Percentiles rank a stretch among this genome's conserved stretches.
Conservation (phyloP, 75 land plant species). For the Azolla pinnata region DNA sequence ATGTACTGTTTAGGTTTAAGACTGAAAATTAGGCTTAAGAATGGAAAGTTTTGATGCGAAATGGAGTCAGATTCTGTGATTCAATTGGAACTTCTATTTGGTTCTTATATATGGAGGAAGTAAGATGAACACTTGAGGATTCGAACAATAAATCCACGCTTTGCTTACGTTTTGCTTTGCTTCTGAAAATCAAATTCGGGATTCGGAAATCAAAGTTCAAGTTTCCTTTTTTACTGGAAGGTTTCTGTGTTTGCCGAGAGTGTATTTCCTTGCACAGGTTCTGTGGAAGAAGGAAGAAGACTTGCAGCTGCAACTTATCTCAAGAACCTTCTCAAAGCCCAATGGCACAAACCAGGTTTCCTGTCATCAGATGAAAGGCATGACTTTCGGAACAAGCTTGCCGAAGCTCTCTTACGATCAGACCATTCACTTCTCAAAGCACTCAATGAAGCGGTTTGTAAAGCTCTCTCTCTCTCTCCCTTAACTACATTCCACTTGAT, state of each 20-base stretch:
- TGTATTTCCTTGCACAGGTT: constrained; percentile 19
- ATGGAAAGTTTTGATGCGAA: too few relatives aligned
- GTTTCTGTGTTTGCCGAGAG: not conserved
- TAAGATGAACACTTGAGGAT: not conserved
- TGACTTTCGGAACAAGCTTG: constrained; percentile 57
- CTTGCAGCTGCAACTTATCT: constrained; percentile 74
- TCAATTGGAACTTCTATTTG: too few relatives aligned
- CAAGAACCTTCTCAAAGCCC: constrained; percentile 45
- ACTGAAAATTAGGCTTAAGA: too few relatives aligned
- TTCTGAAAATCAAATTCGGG: not conserved
- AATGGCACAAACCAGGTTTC: constrained; percentile 24
- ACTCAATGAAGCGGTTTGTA: constrained; percentile 66
- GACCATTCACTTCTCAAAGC: constrained; percentile 52
- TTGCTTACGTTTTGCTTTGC: not conserved
- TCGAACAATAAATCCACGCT: not conserved
- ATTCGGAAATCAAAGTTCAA: not conserved
- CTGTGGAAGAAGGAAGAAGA: constrained; percentile 41
- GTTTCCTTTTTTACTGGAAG: not conserved
- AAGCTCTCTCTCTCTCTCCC: too few relatives aligned
- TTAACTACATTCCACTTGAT: not conserved
- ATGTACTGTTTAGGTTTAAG: too few relatives aligned
- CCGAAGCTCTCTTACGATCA: constrained; percentile 44
- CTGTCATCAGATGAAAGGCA: constrained; percentile 17
- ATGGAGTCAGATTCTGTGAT: too few relatives aligned
- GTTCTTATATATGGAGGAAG: not conserved